Evolutionary conservation across 1,284 basidiomycete species (phyloP).

Genomic region (Coriolopsis trogii): DNA sequence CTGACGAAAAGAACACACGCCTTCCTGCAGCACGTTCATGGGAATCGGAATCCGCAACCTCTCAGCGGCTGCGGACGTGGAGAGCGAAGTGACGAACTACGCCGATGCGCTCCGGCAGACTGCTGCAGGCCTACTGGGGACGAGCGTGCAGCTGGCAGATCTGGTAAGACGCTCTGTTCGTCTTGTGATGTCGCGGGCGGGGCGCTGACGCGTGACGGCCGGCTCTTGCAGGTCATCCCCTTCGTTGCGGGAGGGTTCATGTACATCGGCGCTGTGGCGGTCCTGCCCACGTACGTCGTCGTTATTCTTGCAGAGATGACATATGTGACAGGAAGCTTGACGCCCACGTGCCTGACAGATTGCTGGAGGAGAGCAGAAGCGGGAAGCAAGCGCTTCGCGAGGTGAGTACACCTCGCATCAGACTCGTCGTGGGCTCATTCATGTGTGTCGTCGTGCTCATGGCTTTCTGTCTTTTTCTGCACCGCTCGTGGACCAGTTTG

Average conservation of each 20-base stretch:
- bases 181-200: conserved; percentile 14
- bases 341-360: conserved; percentile 43
- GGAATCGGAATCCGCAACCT: conserved; percentile 85
- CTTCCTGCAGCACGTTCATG: conserved; percentile 73
- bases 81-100: conserved; percentile 53
- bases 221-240: conserved; percentile 70
- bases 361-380: conserved; percentile 85
- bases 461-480: background rate
- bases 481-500: conserved; percentile 57
- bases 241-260: conserved; percentile 93
- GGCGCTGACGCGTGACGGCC: background rate
- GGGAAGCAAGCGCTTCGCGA: conserved; percentile 85
- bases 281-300: conserved; percentile 78
- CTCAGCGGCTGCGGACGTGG: conserved; percentile 49
- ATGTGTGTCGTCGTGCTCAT: background rate
- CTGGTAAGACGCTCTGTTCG: conserved; percentile 52
- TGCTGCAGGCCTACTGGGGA: conserved; percentile 78
- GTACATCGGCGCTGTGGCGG: conserved; percentile 90
- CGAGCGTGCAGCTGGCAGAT: conserved; percentile 76
- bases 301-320: too few relatives aligned
- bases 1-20: conserved; percentile 11
- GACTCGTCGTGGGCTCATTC: background rate
- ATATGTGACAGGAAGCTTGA: background rate
- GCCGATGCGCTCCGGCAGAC: conserved; percentile 73
- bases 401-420: conserved; percentile 44